These are phyloP conservation scores for Rubroboletus satanas DNA, from an alignment of 768 basidiomycete species.

Conservation along the genomic window DNA sequence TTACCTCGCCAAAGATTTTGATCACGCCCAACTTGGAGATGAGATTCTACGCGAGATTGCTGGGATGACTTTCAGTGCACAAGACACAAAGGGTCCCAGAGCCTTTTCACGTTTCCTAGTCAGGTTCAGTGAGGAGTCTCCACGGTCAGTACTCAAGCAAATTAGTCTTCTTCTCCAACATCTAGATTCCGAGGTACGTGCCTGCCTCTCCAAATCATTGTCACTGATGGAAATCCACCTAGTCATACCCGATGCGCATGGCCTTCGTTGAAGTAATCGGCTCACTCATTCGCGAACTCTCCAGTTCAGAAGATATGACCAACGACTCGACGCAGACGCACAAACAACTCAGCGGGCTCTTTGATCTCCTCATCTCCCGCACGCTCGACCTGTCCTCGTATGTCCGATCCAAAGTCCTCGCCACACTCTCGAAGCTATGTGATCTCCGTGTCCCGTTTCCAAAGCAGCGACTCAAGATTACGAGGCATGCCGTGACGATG, in stretches of 20 bases:
- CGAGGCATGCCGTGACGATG: slow-evolving; percentile 70
- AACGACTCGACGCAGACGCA: slow-evolving; percentile 43
- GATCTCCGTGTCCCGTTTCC: slow-evolving; percentile 79
- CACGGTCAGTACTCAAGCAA: slow-evolving; percentile 82
- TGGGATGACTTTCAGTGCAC: slow-evolving; percentile 66
- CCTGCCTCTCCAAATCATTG: background rate
- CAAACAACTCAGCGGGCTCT: slow-evolving; percentile 78
- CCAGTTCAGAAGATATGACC: slow-evolving; percentile 46
- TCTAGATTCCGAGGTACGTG: slow-evolving; percentile 82
- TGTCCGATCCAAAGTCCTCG: slow-evolving; percentile 85
- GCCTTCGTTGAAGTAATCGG: slow-evolving; percentile 91
- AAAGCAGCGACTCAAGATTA: slow-evolving; percentile 74
- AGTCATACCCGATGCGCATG: slow-evolving; percentile 97
- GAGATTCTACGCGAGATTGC: slow-evolving; percentile 89
- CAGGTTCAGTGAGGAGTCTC: slow-evolving; percentile 73
- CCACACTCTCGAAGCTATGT: slow-evolving; percentile 71
- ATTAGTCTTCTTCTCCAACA: slow-evolving; percentile 80
- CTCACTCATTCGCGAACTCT: slow-evolving; percentile 77
- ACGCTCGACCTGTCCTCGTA: slow-evolving; percentile 85
- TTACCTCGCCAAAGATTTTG: slow-evolving; percentile 78
- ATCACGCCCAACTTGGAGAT: slow-evolving; percentile 84
- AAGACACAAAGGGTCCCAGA: slow-evolving; percentile 84
- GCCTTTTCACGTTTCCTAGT: slow-evolving; percentile 84
- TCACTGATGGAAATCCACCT: background rate
- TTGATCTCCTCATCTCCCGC: slow-evolving; percentile 82